A percentile compares a stretch with the other conserved stretches of the same genome.
phyloP scores from a whole-genome alignment of 352 stramenopile genomes.

The Phytophthora citrophthora region DNA sequence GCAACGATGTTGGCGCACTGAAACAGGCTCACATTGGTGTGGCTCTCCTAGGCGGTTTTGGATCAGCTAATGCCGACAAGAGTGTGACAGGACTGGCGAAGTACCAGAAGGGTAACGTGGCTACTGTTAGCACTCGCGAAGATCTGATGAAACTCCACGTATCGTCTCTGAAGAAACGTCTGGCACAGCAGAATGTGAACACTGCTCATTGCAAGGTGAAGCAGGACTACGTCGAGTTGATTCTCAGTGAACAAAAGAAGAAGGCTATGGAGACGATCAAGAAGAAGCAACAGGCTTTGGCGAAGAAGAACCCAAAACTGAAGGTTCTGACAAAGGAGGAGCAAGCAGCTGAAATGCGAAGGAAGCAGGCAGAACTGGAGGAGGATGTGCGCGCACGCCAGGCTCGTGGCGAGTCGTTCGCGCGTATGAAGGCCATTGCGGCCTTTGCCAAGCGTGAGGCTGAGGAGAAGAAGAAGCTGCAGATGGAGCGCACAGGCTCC shows the following conservation, averaged over 20 bases:
- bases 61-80: constrained; percentile 88
- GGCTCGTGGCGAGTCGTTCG: constrained; percentile 87
- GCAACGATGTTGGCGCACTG: constrained; percentile 97
- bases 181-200: constrained; percentile 74
- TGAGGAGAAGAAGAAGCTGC: constrained; percentile 69
- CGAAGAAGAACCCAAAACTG: constrained; percentile 61
- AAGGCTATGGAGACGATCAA: constrained; percentile 61
- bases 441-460: constrained; percentile 87
- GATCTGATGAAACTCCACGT: constrained; percentile 88
- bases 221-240: constrained; percentile 81
- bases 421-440: constrained; percentile 85
- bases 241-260: constrained; percentile 71
- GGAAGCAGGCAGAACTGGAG: constrained; percentile 84
- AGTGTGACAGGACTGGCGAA: constrained; percentile 80
- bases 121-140: constrained; percentile 57
- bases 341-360: constrained; percentile 83
- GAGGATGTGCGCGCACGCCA: constrained; percentile 78
- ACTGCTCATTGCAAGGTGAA: constrained; percentile 77
- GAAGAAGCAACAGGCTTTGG: constrained; percentile 59
- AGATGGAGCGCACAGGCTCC: constrained; percentile 70
- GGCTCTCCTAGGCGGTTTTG: constrained; percentile 80
- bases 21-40: constrained; percentile 93
- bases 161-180: constrained; percentile 85
- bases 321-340: constrained; percentile 83
- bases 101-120: constrained; percentile 72